A percentile compares a stretch with the other conserved stretches of the same genome.
These are phyloP conservation scores for Colletotrichum australisinense DNA, from an alignment of 2,329 filamentous ascomycete species.

Conservation along the genomic window DNA sequence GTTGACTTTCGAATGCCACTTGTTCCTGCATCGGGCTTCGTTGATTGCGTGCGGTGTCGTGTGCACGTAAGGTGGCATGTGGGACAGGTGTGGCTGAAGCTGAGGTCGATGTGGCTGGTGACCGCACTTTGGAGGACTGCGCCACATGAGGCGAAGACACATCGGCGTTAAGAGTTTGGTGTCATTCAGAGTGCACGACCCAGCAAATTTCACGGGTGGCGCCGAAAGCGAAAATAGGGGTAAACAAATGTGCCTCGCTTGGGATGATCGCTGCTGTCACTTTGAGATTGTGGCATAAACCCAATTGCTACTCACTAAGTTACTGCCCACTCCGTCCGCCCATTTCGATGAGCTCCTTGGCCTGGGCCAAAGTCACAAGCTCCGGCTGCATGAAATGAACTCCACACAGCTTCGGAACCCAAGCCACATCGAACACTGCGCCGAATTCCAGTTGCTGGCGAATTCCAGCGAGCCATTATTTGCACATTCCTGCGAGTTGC, in stretches of 20 bases:
- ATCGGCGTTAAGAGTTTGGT: background rate
- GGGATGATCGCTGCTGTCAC: conserved; percentile 19
- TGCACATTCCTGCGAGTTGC: background rate
- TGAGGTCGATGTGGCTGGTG: background rate
- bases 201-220: conserved; percentile 18
- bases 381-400: background rate
- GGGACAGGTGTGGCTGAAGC: conserved; percentile 32
- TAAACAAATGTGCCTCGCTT: background rate
- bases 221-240: conserved; percentile 19
- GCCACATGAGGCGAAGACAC: background rate
- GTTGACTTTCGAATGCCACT: conserved; percentile 4
- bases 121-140: background rate
- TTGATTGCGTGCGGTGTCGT: conserved; percentile 34
- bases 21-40: conserved; percentile 21
- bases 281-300: background rate
- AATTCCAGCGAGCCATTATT: background rate
- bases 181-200: background rate
- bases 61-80: conserved; percentile 30
- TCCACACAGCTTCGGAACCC: background rate
- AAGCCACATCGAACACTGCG: conserved; percentile 10
- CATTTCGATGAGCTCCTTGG: background rate
- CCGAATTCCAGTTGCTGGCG: conserved; percentile 5
- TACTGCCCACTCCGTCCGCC: conserved; percentile 1
- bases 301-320: background rate
- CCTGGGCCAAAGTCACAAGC: background rate